A percentile compares a stretch with the other conserved stretches of the same genome.
These are phyloP conservation scores for Halenospora varia DNA, from an alignment of 495 filamentous ascomycete genomes.

Conservation along the genomic window DNA sequence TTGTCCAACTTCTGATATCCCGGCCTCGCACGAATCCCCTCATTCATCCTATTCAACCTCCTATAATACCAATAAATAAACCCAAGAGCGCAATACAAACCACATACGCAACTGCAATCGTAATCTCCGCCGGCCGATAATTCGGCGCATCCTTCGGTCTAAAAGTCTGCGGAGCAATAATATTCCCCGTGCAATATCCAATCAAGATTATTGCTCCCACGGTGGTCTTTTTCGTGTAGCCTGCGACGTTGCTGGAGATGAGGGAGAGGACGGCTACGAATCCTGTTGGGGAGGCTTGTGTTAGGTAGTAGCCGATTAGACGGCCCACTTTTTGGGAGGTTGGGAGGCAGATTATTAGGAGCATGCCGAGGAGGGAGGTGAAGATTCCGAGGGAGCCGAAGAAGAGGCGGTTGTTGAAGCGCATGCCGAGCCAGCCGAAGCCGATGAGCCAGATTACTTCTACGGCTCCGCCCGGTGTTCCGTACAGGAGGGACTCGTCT, in stretches of 20 bases:
- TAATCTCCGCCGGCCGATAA: slow-evolving; percentile 66
- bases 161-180: slow-evolving; percentile 39
- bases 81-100: slow-evolving; percentile 49
- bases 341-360: slow-evolving; percentile 35
- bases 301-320: slow-evolving; percentile 31
- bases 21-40: slow-evolving; percentile 42
- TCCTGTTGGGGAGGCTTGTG: slow-evolving; percentile 31
- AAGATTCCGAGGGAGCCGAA: not conserved
- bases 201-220: slow-evolving; percentile 58
- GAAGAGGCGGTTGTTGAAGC: slow-evolving; percentile 47
- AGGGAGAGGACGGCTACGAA: slow-evolving; percentile 16
- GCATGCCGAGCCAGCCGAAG: slow-evolving; percentile 55
- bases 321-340: slow-evolving; percentile 53
- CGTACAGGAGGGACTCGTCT: not conserved
- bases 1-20: slow-evolving; percentile 64
- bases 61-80: slow-evolving; percentile 63
- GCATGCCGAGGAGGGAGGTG: not conserved
- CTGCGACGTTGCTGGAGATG: slow-evolving; percentile 55
- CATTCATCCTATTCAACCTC: slow-evolving; percentile 59
- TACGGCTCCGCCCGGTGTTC: slow-evolving; percentile 55
- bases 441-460: slow-evolving; percentile 55
- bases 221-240: slow-evolving; percentile 74
- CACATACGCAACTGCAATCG: slow-evolving; percentile 60
- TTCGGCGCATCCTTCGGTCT: slow-evolving; percentile 36
- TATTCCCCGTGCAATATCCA: slow-evolving; percentile 59